phyloP scores from a whole-genome alignment of 441 rosid genomes.

The Gossypium davidsonii region DNA sequence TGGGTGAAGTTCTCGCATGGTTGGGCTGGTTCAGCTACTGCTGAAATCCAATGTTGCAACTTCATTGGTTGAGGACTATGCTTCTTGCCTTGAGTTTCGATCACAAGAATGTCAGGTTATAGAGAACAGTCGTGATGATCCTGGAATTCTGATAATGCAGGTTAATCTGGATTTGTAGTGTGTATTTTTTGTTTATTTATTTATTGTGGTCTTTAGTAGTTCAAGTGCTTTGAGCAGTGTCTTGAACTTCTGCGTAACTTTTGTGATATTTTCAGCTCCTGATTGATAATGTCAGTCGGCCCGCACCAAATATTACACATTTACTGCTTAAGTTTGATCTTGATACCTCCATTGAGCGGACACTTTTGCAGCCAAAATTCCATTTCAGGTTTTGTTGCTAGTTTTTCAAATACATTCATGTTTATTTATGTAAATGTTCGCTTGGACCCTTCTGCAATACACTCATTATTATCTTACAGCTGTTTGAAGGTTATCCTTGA shows the following conservation, averaged over 20 bases:
- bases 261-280: slow-evolving; percentile 53
- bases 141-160: slow-evolving; percentile 89
- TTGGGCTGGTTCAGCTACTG: slow-evolving; percentile 78
- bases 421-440: slow-evolving; percentile 5
- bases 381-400: slow-evolving; percentile 67
- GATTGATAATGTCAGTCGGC: slow-evolving; percentile 74
- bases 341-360: slow-evolving; percentile 68
- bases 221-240: slow-evolving; percentile 12
- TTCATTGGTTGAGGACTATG: slow-evolving; percentile 83
- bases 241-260: slow-evolving; percentile 12
- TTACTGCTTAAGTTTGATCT: slow-evolving; percentile 88
- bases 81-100: slow-evolving; percentile 87
- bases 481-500: slow-evolving; percentile 94
- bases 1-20: slow-evolving; percentile 72
- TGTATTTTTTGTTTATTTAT: neutral
- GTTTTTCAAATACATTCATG: neutral
- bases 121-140: slow-evolving; percentile 72
- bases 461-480: slow-evolving; percentile 39
- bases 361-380: slow-evolving; percentile 87
- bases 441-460: neutral
- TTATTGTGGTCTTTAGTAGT: neutral
- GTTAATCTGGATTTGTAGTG: slow-evolving; percentile 29
- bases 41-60: slow-evolving; percentile 71
- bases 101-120: slow-evolving; percentile 66
- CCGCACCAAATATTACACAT: slow-evolving; percentile 90